Evolutionary conservation across 768 basidiomycete species (phyloP).

Genomic region (Cubamyces sp.): DNA sequence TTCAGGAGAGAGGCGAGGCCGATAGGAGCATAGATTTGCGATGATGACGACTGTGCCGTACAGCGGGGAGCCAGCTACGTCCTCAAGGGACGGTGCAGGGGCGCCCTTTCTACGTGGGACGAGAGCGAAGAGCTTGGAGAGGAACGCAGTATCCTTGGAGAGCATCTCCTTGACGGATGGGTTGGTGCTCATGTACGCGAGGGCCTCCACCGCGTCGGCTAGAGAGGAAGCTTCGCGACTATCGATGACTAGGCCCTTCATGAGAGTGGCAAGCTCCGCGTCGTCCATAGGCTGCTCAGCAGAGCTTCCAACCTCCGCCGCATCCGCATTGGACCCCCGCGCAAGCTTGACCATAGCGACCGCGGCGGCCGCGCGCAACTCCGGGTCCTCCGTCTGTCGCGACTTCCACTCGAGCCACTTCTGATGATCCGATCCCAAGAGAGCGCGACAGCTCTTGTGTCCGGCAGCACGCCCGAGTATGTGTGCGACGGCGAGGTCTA

Average conservation of each 20-base stretch:
- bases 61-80: constrained; percentile 55
- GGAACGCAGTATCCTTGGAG: constrained; percentile 55
- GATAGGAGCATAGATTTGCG: constrained; percentile 72
- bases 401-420: constrained; percentile 72
- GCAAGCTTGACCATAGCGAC: constrained; percentile 82
- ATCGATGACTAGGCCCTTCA: constrained; percentile 60
- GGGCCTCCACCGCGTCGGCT: constrained; percentile 76
- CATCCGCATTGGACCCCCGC: constrained; percentile 55
- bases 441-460: constrained; percentile 69
- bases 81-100: constrained; percentile 24
- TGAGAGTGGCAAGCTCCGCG: constrained; percentile 50
- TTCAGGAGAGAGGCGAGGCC: constrained; percentile 74
- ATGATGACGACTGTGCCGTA: constrained; percentile 83
- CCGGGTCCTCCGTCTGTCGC: constrained; percentile 47
- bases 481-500: constrained; percentile 68
- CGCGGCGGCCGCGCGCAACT: constrained; percentile 63
- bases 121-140: constrained; percentile 59
- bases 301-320: constrained; percentile 36
- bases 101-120: constrained; percentile 53
- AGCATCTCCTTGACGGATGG: constrained; percentile 65
- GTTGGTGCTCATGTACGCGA: constrained; percentile 79
- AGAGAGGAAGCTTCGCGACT: constrained; percentile 46
- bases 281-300: constrained; percentile 39
- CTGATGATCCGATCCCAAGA: constrained; percentile 57
- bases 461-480: constrained; percentile 77